Evolutionary conservation across 1,284 basidiomycete genomes (phyloP).

Genomic region (Ustilago tritici): DNA sequence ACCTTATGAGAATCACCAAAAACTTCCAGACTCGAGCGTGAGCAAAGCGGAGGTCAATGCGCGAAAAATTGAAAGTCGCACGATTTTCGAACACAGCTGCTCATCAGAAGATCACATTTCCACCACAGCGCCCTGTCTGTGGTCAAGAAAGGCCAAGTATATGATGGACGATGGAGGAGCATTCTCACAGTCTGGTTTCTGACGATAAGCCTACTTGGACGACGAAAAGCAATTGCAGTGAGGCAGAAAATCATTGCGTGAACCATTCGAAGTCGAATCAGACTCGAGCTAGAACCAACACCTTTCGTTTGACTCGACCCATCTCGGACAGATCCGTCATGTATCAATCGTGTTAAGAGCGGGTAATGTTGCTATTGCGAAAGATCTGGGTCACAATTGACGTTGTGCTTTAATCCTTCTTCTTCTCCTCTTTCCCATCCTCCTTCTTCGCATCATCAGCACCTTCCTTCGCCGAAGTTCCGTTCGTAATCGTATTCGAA

Average conservation of each 20-base stretch:
- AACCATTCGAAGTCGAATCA: not conserved
- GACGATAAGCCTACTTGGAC: not conserved
- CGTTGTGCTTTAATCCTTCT: conserved; percentile 31
- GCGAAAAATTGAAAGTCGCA: not conserved
- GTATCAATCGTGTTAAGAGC: not conserved
- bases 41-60: not conserved
- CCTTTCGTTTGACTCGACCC: not conserved
- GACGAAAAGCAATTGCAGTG: not conserved
- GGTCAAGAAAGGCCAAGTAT: not conserved
- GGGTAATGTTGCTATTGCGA: conserved; percentile 3
- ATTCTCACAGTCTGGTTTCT: not conserved
- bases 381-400: not conserved
- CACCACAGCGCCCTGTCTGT: not conserved
- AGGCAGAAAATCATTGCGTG: not conserved
- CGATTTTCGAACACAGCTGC: not conserved
- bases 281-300: not conserved
- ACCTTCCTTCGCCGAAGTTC: conserved; percentile 68
- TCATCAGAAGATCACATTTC: not conserved
- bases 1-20: not conserved
- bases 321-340: not conserved
- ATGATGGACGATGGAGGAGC: not conserved
- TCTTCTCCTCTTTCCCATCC: conserved; percentile 70
- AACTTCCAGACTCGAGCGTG: not conserved
- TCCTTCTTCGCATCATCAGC: conserved; percentile 69
- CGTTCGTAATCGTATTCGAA: conserved; percentile 36